Evolutionary conservation across 2,329 filamentous ascomycete genomes (phyloP).

Genomic region (Aspergillus sergii): DNA sequence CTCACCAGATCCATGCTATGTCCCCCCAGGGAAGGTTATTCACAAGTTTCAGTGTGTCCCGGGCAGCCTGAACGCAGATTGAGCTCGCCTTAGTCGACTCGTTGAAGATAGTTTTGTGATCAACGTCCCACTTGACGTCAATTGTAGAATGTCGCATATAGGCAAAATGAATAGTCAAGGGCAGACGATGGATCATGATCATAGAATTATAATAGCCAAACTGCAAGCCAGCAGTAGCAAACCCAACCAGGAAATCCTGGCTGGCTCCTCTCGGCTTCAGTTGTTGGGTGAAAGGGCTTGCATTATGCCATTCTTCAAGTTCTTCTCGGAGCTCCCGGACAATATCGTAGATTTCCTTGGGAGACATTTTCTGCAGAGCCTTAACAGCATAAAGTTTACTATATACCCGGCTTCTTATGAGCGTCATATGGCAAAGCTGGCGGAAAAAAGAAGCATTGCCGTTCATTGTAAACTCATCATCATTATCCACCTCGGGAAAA

Average conservation of each 20-base stretch:
- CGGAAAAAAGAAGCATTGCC: conserved; percentile 91
- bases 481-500: conserved; percentile 81
- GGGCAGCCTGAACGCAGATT: conserved; percentile 83
- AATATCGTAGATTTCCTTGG: conserved; percentile 83
- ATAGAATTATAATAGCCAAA: conserved; percentile 96
- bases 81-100: conserved; percentile 85
- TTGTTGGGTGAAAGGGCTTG: conserved; percentile 82
- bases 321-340: conserved; percentile 86
- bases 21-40: conserved; percentile 95
- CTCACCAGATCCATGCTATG: conserved; percentile 88
- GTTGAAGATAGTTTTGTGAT: conserved; percentile 71
- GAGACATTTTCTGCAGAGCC: conserved; percentile 75
- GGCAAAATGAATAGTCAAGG: conserved; percentile 86
- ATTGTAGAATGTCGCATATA: conserved; percentile 85
- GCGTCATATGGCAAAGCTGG: conserved; percentile 84
- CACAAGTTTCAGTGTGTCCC: conserved; percentile 85
- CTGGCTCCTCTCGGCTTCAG: conserved; percentile 88
- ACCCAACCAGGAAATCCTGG: conserved; percentile 80
- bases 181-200: conserved; percentile 96
- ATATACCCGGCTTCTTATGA: conserved; percentile 90
- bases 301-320: conserved; percentile 88
- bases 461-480: conserved; percentile 79
- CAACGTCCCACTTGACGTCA: conserved; percentile 33
- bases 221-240: conserved; percentile 88
- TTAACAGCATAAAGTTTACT: conserved; percentile 85